Percentiles rank a stretch among this genome's conserved stretches.
Conservation (phyloP, 768 basidiomycete genomes). For the Amanita brunnescens region DNA sequence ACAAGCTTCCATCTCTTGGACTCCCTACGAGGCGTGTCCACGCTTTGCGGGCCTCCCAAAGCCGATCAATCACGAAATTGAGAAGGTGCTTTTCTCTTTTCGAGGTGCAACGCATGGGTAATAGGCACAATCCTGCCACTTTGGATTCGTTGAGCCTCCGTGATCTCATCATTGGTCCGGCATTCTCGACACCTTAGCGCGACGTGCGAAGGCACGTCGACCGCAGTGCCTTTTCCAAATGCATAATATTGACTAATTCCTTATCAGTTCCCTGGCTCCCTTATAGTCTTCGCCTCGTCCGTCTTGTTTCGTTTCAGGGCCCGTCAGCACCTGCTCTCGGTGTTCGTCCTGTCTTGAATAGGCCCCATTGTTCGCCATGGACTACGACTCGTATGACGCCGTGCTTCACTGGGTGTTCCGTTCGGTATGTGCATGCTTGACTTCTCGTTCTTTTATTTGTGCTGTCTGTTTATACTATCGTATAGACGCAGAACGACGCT, state of each 20-base stretch:
- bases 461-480: not conserved
- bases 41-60: not conserved
- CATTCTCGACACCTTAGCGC: slow-evolving; percentile 9
- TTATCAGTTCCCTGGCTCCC: slow-evolving; percentile 20
- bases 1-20: not conserved
- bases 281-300: slow-evolving; percentile 25
- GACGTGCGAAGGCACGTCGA: slow-evolving; percentile 15
- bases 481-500: slow-evolving; percentile 69
- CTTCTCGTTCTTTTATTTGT: slow-evolving; percentile 9
- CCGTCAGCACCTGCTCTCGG: slow-evolving; percentile 25
- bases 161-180: slow-evolving; percentile 3
- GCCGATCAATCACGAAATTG: not conserved
- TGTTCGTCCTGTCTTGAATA: slow-evolving; percentile 21
- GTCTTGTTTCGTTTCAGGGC: slow-evolving; percentile 14
- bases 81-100: not conserved
- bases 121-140: not conserved
- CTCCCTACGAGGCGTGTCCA: not conserved
- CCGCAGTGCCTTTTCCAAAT: slow-evolving; percentile 12
- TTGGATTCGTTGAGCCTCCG: not conserved
- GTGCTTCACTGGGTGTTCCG: slow-evolving; percentile 74
- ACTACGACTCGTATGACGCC: slow-evolving; percentile 77
- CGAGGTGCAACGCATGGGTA: not conserved
- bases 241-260: not conserved
- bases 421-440: slow-evolving; percentile 33
- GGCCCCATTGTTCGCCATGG: slow-evolving; percentile 39